Conservation (phyloP, 83 land plant species). For the Picea abies region DNA sequence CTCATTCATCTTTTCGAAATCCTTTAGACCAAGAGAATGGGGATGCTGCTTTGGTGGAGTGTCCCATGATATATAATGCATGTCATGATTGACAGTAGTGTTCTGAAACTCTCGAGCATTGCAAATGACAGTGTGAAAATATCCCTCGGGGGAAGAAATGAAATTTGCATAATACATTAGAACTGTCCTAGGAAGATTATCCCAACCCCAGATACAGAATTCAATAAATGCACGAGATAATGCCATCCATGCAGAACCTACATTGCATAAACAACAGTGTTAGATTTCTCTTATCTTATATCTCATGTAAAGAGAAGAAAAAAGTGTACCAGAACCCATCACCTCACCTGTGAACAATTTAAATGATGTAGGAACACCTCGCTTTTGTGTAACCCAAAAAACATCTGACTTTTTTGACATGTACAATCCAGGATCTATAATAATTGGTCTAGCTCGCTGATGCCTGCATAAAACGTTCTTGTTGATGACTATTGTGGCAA, state of each 20-base stretch:
- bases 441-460: slow-evolving; percentile 68
- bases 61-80: slow-evolving; percentile 83
- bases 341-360: slow-evolving; percentile 60
- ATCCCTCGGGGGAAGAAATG: slow-evolving; percentile 74
- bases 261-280: neutral
- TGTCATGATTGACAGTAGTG: slow-evolving; percentile 75
- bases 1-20: slow-evolving; percentile 48
- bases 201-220: slow-evolving; percentile 85
- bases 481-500: neutral
- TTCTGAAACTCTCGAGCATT: slow-evolving; percentile 63
- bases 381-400: slow-evolving; percentile 57
- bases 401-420: slow-evolving; percentile 61
- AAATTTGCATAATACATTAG: slow-evolving; percentile 84
- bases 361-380: slow-evolving; percentile 65
- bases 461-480: slow-evolving; percentile 29
- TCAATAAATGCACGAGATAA: slow-evolving; percentile 73
- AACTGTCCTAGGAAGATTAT: slow-evolving; percentile 67
- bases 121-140: slow-evolving; percentile 87
- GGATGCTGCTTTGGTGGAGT: slow-evolving; percentile 86
- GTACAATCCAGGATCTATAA: slow-evolving; percentile 75
- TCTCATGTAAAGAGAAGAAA: neutral
- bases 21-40: slow-evolving; percentile 44
- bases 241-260: slow-evolving; percentile 84
- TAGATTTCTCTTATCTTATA: neutral
- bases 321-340: neutral